Conservation (phyloP, 1,284 basidiomycete species). For the Trametes sp. region DNA sequence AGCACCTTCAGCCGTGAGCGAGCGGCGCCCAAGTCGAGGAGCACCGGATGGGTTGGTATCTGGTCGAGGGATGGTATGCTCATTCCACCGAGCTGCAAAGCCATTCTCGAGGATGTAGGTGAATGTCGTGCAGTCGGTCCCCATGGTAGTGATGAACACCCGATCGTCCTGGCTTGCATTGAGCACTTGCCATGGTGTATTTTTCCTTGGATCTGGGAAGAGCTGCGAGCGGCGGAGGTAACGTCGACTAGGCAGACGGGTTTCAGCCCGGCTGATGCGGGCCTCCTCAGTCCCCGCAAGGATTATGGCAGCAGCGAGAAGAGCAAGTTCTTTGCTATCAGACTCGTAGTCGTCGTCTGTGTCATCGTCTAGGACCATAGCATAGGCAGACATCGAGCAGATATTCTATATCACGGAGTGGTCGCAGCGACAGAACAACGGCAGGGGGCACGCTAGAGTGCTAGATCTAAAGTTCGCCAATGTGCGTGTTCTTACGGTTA, state of each 20-base stretch:
- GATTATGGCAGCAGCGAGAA: neutral
- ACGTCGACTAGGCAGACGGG: too few relatives aligned
- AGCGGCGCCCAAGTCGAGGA: constrained; percentile 39
- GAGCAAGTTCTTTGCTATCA: neutral
- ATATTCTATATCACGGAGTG: too few relatives aligned
- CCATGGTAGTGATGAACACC: constrained; percentile 58
- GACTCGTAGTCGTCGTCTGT: too few relatives aligned
- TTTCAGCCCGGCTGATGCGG: neutral
- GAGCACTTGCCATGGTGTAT: neutral
- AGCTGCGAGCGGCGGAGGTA: neutral
- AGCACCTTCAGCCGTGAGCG: constrained; percentile 53
- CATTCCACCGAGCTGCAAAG: constrained; percentile 47
- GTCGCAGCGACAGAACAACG: too few relatives aligned
- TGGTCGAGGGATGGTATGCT: constrained; percentile 43
- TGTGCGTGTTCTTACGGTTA: too few relatives aligned
- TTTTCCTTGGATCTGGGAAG: neutral
- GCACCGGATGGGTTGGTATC: constrained; percentile 34
- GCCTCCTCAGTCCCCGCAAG: neutral
- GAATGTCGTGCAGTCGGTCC: constrained; percentile 51
- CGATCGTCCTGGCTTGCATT: constrained; percentile 36
- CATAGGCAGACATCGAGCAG: too few relatives aligned
- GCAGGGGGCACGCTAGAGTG: too few relatives aligned
- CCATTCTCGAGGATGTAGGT: constrained; percentile 34
- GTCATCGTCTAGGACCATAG: too few relatives aligned
- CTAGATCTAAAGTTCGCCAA: too few relatives aligned